Evolutionary conservation across 2,329 filamentous ascomycete genomes (phyloP).

Genomic region (Penicillium sp.): DNA sequence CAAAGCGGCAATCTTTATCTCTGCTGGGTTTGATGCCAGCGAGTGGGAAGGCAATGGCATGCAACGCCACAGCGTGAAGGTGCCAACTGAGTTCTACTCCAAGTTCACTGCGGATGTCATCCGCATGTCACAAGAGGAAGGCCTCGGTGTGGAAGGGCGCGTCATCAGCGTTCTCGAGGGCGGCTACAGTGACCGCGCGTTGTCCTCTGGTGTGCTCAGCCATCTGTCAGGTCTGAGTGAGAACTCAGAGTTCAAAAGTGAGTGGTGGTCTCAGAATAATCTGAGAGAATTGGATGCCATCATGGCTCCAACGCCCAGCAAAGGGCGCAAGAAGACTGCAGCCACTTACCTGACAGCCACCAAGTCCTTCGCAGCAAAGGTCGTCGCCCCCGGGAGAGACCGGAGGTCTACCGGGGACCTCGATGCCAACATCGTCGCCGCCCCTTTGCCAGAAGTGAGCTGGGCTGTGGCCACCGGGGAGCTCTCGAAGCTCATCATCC

Average conservation of each 20-base stretch:
- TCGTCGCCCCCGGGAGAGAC: constrained; percentile 65
- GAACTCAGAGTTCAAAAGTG: constrained; percentile 62
- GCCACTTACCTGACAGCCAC: constrained; percentile 85
- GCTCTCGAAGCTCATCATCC: constrained; percentile 77
- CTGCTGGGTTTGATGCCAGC: constrained; percentile 94
- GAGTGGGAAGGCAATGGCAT: constrained; percentile 90
- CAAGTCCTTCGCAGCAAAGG: constrained; percentile 79
- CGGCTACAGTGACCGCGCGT: constrained; percentile 88
- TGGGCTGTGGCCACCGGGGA: constrained; percentile 85
- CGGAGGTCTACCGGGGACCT: constrained; percentile 41
- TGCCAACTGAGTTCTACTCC: constrained; percentile 95
- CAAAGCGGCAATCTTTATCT: constrained; percentile 88
- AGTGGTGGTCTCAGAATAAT: constrained; percentile 67
- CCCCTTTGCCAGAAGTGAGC: constrained; percentile 75
- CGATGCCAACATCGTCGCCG: constrained; percentile 44
- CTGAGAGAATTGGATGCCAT: constrained; percentile 68
- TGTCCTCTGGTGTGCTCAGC: constrained; percentile 84
- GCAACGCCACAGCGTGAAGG: constrained; percentile 94
- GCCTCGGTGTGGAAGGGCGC: constrained; percentile 72
- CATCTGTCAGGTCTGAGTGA: constrained; percentile 73
- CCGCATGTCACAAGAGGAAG: constrained; percentile 75
- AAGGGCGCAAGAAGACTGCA: constrained; percentile 56
- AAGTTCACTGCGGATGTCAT: constrained; percentile 84
- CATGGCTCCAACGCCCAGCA: constrained; percentile 45
- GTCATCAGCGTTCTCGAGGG: constrained; percentile 93